Conservation (phyloP, 192 early-diverging fungal genomes). For the Coemansia sp. region DNA sequence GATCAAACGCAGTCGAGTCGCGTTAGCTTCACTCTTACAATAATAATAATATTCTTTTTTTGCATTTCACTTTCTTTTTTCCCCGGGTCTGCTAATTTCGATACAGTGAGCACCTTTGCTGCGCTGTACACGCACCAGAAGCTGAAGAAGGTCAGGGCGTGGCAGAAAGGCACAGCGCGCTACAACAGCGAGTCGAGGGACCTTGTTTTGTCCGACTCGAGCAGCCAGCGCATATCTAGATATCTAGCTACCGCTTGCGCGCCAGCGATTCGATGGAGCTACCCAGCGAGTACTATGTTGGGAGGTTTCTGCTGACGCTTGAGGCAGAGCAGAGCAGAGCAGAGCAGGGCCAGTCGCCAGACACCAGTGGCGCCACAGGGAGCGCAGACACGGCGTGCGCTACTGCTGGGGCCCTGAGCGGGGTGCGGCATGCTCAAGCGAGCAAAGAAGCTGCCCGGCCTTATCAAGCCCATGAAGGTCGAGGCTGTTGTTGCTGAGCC, state of each 20-base stretch:
- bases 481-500: not conserved
- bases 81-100: not conserved
- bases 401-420: not conserved
- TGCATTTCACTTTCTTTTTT: not conserved
- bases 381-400: not conserved
- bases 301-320: constrained; percentile 42
- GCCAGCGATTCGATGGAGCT: constrained; percentile 34
- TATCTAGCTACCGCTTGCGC: constrained; percentile 36
- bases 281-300: constrained; percentile 40
- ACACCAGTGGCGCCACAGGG: not conserved
- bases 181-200: constrained; percentile 34
- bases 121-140: constrained; percentile 57
- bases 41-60: too few species aligned
- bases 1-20: too few species aligned
- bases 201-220: constrained; percentile 30
- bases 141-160: constrained; percentile 54
- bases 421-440: constrained; percentile 1
- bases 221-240: constrained; percentile 24
- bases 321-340: too few species aligned
- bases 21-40: too few species aligned
- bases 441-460: constrained; percentile 27
- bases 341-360: constrained; percentile 10
- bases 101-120: constrained; percentile 31
- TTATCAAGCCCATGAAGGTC: constrained; percentile 44
- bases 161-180: constrained; percentile 50